phyloP scores from a whole-genome alignment of 495 filamentous ascomycete species.

The Trichocladium antarcticum region DNA sequence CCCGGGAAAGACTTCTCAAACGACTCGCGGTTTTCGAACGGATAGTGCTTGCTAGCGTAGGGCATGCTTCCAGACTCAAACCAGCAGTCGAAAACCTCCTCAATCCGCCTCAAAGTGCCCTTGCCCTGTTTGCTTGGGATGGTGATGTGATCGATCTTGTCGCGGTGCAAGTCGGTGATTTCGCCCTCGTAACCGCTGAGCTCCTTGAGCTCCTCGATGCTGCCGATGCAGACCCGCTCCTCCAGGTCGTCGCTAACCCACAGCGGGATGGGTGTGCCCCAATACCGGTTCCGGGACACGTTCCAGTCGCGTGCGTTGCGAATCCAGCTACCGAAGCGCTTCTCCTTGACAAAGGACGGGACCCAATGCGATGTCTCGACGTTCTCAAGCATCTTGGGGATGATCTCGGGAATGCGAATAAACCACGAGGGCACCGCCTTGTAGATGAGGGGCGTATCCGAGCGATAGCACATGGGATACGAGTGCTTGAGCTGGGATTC shows the following conservation, averaged over 20 bases:
- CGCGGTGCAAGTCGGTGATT: constrained; percentile 82
- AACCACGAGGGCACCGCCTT: constrained; percentile 94
- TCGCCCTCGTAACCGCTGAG: constrained; percentile 78
- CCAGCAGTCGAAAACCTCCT: constrained; percentile 98
- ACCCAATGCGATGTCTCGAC: constrained; percentile 94
- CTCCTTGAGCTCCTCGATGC: constrained; percentile 73
- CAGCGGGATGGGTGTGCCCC: constrained; percentile 92
- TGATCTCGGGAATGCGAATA: constrained; percentile 71
- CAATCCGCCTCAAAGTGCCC: constrained; percentile 65
- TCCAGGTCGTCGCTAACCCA: constrained; percentile 85
- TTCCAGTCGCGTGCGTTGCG: constrained; percentile 95
- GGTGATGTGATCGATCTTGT: constrained; percentile 92
- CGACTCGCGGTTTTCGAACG: constrained; percentile 79
- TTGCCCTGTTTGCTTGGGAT: constrained; percentile 90
- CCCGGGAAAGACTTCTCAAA: constrained; percentile 78
- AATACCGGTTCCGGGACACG: constrained; percentile 89
- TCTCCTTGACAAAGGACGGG: constrained; percentile 82
- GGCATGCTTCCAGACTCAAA: constrained; percentile 86
- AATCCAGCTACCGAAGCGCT: constrained; percentile 55
- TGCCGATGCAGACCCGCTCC: constrained; percentile 81
- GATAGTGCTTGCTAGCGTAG: constrained; percentile 86
- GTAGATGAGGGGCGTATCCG: constrained; percentile 91
- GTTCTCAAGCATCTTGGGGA: constrained; percentile 81
- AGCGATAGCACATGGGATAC: constrained; percentile 92
- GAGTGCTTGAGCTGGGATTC: constrained; percentile 88